Conservation (phyloP, 169 alveolate genomes). For the Pseudocohnilembus persalinus region DNA sequence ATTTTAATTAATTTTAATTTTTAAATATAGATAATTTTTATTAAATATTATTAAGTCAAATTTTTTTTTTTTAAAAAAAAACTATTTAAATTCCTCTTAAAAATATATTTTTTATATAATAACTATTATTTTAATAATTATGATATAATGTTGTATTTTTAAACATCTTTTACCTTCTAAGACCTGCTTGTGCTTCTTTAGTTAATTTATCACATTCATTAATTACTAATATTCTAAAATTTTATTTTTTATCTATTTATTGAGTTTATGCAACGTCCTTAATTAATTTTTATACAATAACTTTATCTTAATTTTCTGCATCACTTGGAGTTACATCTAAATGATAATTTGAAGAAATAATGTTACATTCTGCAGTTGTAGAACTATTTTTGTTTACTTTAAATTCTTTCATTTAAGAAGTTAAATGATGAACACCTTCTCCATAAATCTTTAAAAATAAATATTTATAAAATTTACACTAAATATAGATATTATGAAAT, state of each 20-base stretch:
- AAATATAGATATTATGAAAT: too few relatives aligned
- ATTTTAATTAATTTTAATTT: too few relatives aligned
- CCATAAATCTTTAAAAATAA: slow-evolving; percentile 16
- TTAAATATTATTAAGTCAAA: too few relatives aligned
- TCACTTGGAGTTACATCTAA: slow-evolving; percentile 93
- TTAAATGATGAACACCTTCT: slow-evolving; percentile 61
- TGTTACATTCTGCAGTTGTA: slow-evolving; percentile 65
- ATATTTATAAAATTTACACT: too few relatives aligned
- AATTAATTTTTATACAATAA: slow-evolving; percentile 90
- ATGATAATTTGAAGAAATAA: slow-evolving; percentile 82
- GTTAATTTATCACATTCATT: slow-evolving; percentile 92
- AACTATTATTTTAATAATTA: too few relatives aligned
- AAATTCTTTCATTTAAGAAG: slow-evolving; percentile 77
- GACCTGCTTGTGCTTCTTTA: slow-evolving; percentile 94
- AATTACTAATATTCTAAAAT: slow-evolving; percentile 89
- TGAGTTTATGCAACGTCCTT: slow-evolving; percentile 90
- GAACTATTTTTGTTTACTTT: slow-evolving; percentile 53
- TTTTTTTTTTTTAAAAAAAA: too few relatives aligned
- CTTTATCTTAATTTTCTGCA: slow-evolving; percentile 92
- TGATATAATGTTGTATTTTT: slow-evolving; percentile 89
- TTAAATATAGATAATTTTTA: slow-evolving; percentile 35
- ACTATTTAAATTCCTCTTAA: too few relatives aligned
- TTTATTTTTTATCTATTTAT: slow-evolving; percentile 85
- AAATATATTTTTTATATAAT: too few relatives aligned
- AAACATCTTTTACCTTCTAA: slow-evolving; percentile 94